Evolutionary conservation across 2,329 filamentous ascomycete genomes (phyloP), one percentile per base, ranked within the genome.

Genomic region (Colletotrichum scovillei): DNA sequence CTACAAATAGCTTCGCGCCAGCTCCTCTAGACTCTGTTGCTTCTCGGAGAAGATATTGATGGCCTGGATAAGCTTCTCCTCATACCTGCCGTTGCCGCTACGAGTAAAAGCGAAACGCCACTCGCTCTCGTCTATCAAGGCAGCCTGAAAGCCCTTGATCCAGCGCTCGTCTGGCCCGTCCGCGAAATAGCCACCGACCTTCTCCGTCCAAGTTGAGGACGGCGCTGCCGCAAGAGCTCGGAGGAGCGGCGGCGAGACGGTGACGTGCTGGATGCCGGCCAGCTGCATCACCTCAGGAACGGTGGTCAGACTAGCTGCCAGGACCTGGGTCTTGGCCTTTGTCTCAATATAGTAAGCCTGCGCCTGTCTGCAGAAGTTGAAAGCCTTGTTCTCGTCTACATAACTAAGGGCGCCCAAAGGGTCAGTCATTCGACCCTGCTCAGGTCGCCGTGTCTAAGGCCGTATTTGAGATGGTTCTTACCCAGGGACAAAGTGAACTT

Each of bases 21-120:
- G 19, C 16, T 77, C 81, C 76, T 90, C 88, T 57, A 91, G 75
- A 69, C 84, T 84, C 11, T 87, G 83, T 78, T 91, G 89, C 79
- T 88, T 88, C 66, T 89, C 86, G 62, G 83, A 86, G 78, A 91
- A 91, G 67, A 89, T 90, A 75, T 89, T 89, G 62, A 91, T 86
- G 9, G 89, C 89, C 80, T 88, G 82, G 12, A 84, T 78, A 16
- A 89, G 82, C 78, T 90, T 91, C 32, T 82, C 85, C 77, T 89
- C 86, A 19, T 84, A 86, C 70, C 84, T 80, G 0, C 86, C 87
- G 5, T 82, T 82, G 0, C 80, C 82, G 60, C 84, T 87, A 64
- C 86, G 80, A 0, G 86, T 86, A 74, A 91, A 89, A 0, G 84
- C 86, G 46, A 88, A 79, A 58, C 85, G 85, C 83, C 87, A 91